phyloP scores from a whole-genome alignment of 2,329 filamentous ascomycete species.

The Aspergillus tamarii region DNA sequence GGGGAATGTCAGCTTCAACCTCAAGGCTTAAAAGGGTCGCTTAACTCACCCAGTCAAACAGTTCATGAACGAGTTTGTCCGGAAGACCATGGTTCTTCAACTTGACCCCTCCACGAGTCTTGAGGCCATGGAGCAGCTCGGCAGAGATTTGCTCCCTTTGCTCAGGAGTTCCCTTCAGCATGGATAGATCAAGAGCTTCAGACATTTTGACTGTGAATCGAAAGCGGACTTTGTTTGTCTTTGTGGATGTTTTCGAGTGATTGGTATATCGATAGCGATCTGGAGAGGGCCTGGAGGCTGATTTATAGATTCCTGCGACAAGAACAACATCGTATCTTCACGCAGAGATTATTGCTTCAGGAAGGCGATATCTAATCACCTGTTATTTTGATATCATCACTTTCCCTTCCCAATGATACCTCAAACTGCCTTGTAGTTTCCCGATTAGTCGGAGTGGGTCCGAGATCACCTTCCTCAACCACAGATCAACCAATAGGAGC shows the following conservation, averaged over 20 bases:
- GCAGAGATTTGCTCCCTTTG: background rate
- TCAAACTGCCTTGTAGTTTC: background rate
- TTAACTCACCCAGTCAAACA: background rate
- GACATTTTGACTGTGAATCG: background rate
- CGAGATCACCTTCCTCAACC: background rate
- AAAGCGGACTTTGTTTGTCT: background rate
- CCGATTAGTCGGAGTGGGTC: background rate
- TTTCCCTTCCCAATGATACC: background rate
- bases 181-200: background rate
- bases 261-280: background rate
- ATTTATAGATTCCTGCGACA: background rate
- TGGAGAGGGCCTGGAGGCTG: background rate
- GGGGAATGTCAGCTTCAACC: background rate
- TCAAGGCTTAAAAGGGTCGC: background rate
- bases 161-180: background rate
- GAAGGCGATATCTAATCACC: background rate
- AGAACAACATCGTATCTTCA: background rate
- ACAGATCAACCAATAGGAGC: accelerated
- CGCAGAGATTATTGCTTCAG: background rate
- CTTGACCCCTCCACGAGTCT: background rate
- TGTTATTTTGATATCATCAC: background rate
- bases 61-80: background rate
- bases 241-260: background rate
- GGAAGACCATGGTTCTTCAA: background rate
- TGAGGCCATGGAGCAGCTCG: background rate